Evolutionary conservation across 129 eudicot species (phyloP).

Genomic region (Calendula officinalis): DNA sequence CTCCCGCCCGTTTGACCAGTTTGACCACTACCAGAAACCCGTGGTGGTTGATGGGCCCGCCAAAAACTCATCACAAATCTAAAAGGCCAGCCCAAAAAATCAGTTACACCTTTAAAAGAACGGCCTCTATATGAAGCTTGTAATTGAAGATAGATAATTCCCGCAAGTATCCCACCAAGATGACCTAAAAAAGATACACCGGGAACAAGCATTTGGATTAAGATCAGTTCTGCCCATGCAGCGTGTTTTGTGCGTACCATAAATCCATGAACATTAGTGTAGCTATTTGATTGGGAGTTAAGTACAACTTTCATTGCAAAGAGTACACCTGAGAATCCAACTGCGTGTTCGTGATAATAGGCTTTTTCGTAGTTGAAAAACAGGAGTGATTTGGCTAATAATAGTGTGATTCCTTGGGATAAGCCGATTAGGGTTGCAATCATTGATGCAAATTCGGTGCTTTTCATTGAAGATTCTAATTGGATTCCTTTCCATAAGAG

Average conservation of each 20-base stretch:
- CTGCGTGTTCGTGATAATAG: conserved; percentile 74
- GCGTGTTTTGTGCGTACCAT: conserved; percentile 68
- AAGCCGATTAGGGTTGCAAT: conserved; percentile 62
- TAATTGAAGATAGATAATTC: conserved; percentile 52
- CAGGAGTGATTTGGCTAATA: conserved; percentile 72
- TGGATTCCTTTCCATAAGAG: conserved; percentile 94
- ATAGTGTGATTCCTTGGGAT: conserved; percentile 82
- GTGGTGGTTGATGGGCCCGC: conserved; percentile 20
- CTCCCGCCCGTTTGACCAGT: conserved; percentile 41
- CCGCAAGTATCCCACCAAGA: conserved; percentile 94
- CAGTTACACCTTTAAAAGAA: conserved; percentile 40
- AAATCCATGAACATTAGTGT: conserved; percentile 57
- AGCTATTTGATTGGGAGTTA: conserved; percentile 59
- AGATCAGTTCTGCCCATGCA: conserved; percentile 88
- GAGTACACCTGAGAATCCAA: conserved; percentile 91
- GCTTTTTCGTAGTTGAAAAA: conserved; percentile 56
- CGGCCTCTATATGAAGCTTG: conserved; percentile 38
- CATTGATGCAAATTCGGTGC: conserved; percentile 72
- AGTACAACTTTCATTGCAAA: conserved; percentile 95
- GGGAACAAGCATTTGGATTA: conserved; percentile 80
- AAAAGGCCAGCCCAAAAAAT: conserved; percentile 62
- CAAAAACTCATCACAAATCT: conserved; percentile 35
- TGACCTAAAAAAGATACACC: conserved; percentile 89
- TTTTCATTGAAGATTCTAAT: conserved; percentile 74
- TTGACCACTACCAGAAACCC: conserved; percentile 48